phyloP scores from a whole-genome alignment of 2,329 filamentous ascomycete genomes.

The Verticillium isaacii region DNA sequence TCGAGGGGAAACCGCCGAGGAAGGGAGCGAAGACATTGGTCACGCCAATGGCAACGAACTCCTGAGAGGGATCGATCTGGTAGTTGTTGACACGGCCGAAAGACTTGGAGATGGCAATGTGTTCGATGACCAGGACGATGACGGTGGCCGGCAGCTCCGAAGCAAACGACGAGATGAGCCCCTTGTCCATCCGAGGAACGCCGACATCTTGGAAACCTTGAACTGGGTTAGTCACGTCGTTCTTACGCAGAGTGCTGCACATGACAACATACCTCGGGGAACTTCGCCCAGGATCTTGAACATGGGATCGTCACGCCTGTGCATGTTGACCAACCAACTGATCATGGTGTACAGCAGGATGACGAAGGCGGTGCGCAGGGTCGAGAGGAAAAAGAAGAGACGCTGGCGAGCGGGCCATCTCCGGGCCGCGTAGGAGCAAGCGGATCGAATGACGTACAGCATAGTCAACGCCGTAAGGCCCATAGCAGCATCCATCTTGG shows the following conservation, averaged over 20 bases:
- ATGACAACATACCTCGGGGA: conserved; percentile 45
- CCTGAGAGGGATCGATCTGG: conserved; percentile 89
- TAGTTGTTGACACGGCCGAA: conserved; percentile 97
- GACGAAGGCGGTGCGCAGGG: conserved; percentile 84
- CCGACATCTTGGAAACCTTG: conserved; percentile 72
- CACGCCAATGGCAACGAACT: conserved; percentile 90
- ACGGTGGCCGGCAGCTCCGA: conserved; percentile 76
- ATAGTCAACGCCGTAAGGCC: conserved; percentile 76
- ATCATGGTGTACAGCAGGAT: conserved; percentile 90
- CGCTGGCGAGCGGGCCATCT: conserved; percentile 66
- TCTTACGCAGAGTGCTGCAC: no score
- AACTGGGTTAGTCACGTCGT: no score
- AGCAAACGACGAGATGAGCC: conserved; percentile 64
- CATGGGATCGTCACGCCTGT: conserved; percentile 55
- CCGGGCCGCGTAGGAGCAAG: conserved; percentile 62
- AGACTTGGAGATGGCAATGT: conserved; percentile 95
- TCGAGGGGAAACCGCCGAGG: conserved; percentile 85
- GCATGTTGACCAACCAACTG: conserved; percentile 76
- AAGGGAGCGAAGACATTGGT: conserved; percentile 89
- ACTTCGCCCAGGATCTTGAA: conserved; percentile 75
- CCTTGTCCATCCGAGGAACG: conserved; percentile 62
- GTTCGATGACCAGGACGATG: conserved; percentile 93
- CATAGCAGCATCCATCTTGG: conserved; percentile 77
- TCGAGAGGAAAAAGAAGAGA: conserved; percentile 84
- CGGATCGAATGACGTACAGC: conserved; percentile 70